phyloP scores from a whole-genome alignment of 2,329 filamentous ascomycete genomes.

The Fusarium sp. region DNA sequence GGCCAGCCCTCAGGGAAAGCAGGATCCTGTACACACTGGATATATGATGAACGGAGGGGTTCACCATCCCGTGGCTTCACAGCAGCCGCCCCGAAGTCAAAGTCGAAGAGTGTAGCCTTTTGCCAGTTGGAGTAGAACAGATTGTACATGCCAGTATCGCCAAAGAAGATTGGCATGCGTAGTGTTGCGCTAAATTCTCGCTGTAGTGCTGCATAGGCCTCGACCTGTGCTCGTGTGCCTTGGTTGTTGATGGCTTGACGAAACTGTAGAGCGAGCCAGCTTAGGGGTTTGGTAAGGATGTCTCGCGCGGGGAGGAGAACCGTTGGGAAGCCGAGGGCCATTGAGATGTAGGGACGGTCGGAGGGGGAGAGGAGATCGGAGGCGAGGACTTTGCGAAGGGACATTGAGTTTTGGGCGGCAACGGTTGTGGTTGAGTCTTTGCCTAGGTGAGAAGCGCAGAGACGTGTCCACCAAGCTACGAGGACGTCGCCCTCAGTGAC shows the following conservation, averaged over 20 bases:
- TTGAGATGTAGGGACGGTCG: conserved; percentile 2
- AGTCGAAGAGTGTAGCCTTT: conserved; percentile 32
- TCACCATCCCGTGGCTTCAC: background rate
- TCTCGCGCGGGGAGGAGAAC: background rate
- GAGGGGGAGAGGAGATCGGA: background rate
- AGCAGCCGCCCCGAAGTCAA: background rate
- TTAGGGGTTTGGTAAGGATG: background rate
- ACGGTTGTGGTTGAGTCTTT: background rate
- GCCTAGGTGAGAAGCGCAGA: background rate
- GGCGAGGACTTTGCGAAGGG: background rate
- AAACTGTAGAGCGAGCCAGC: background rate
- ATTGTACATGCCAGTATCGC: conserved; percentile 47
- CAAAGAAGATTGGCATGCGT: conserved; percentile 48
- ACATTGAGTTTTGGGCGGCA: background rate
- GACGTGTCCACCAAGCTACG: background rate
- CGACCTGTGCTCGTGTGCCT: conserved; percentile 6
- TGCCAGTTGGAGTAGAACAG: conserved; percentile 50
- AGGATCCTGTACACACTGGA: background rate
- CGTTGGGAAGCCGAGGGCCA: background rate
- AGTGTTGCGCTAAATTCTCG: background rate
- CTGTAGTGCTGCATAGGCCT: background rate
- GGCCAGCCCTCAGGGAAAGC: background rate
- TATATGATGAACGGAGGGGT: background rate
- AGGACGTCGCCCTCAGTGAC: background rate
- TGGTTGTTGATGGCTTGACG: conserved; percentile 1